Evolutionary conservation across 352 stramenopile genomes (phyloP).

Genomic region (Phytophthora meadii): DNA sequence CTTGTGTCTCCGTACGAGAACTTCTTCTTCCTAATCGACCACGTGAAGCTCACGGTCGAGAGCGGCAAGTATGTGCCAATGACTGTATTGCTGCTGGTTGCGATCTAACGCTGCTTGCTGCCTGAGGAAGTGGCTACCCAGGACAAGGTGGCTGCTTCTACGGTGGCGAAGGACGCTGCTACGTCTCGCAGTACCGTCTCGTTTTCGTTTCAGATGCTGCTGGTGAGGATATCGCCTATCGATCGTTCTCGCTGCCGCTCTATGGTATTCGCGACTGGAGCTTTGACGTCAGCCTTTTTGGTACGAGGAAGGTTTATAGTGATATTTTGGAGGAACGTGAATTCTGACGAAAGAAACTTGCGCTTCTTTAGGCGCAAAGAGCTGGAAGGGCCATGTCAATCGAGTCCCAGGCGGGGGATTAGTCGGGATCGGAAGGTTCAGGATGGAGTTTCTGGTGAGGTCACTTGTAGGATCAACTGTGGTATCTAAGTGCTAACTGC

Average conservation of each 20-base stretch:
- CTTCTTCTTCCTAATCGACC: slow-evolving; percentile 81
- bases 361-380: slow-evolving; percentile 50
- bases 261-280: slow-evolving; percentile 80
- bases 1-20: slow-evolving; percentile 82
- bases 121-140: slow-evolving; percentile 64
- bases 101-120: slow-evolving; percentile 1
- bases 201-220: slow-evolving; percentile 65
- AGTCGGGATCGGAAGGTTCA: slow-evolving; percentile 67
- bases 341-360: too few relatives aligned
- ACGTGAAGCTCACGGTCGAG: slow-evolving; percentile 77
- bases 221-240: slow-evolving; percentile 48
- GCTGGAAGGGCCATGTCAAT: slow-evolving; percentile 76
- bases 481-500: slow-evolving; percentile 7
- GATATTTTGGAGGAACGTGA: neutral
- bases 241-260: slow-evolving; percentile 81
- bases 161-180: slow-evolving; percentile 68
- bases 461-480: neutral
- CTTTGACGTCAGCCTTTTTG: slow-evolving; percentile 68
- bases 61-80: slow-evolving; percentile 70
- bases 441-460: slow-evolving; percentile 58
- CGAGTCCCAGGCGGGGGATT: slow-evolving; percentile 72
- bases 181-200: slow-evolving; percentile 80
- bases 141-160: slow-evolving; percentile 87
- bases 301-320: slow-evolving; percentile 27
- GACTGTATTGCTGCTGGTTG: neutral